These are phyloP conservation scores for Saturnispora dispora DNA, from an alignment of 805 yeast species.

Conservation along the genomic window DNA sequence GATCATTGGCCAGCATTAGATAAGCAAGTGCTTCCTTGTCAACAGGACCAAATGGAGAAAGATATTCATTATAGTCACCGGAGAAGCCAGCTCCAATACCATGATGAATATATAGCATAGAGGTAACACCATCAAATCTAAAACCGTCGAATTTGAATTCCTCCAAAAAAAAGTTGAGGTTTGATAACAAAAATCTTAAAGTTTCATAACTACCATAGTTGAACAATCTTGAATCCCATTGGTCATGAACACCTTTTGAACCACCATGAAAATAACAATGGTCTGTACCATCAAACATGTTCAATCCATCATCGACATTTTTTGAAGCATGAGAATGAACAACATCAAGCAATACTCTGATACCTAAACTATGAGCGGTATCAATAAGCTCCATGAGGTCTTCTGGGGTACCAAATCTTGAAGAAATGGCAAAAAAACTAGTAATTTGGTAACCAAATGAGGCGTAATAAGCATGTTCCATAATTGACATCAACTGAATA, in stretches of 20 bases:
- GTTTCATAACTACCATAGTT: conserved; percentile 91
- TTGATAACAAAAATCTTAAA: conserved; percentile 72
- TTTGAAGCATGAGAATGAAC: conserved; percentile 96
- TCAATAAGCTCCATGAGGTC: conserved; percentile 86
- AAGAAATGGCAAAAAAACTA: conserved; percentile 80
- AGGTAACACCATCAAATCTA: conserved; percentile 93
- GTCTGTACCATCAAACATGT: conserved; percentile 90
- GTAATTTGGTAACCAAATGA: conserved; percentile 97
- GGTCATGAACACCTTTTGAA: conserved; percentile 76
- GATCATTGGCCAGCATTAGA: conserved; percentile 81
- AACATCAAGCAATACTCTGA: conserved; percentile 78
- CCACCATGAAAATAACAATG: conserved; percentile 88
- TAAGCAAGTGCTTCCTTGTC: conserved; percentile 84
- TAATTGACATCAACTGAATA: conserved; percentile 92
- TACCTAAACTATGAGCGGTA: conserved; percentile 82
- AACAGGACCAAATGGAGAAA: conserved; percentile 63
- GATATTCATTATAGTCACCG: conserved; percentile 88
- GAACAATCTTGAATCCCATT: conserved; percentile 95
- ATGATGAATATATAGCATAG: conserved; percentile 86
- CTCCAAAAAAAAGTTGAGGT: conserved; percentile 75
- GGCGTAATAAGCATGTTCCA: conserved; percentile 98
- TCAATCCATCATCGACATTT: conserved; percentile 88
- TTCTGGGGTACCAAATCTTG: conserved; percentile 92
- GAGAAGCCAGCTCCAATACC: conserved; percentile 85
- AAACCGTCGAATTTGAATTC: conserved; percentile 88